Evolutionary conservation across 148 eudicot genomes (phyloP).

Genomic region (Chenopodium berlandieri): DNA sequence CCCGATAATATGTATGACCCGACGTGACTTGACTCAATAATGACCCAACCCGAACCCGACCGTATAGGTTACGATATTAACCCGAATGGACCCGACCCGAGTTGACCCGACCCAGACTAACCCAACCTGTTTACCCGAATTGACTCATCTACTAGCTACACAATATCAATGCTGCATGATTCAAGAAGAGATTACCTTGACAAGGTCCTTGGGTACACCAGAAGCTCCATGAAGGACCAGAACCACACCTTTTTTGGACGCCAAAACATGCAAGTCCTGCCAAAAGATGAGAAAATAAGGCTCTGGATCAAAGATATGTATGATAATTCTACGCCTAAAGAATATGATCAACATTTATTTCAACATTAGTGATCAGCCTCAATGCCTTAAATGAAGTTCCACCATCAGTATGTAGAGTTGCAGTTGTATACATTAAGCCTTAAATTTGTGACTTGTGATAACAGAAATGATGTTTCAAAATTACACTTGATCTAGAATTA

Average conservation of each 20-base stretch:
- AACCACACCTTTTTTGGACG: conserved; percentile 64
- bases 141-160: not conserved
- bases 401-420: not conserved
- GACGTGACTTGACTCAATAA: too few species aligned
- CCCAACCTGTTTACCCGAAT: too few species aligned
- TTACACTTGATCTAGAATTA: not conserved
- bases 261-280: conserved; percentile 66
- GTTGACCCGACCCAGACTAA: too few species aligned
- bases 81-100: too few species aligned
- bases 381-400: not conserved
- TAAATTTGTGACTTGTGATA: not conserved
- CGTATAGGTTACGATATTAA: too few species aligned
- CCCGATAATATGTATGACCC: too few species aligned
- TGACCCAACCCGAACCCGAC: too few species aligned
- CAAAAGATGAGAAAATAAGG: not conserved
- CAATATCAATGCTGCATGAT: not conserved
- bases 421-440: not conserved
- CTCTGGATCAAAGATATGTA: not conserved
- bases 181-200: conserved; percentile 49
- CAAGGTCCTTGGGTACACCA: conserved; percentile 68
- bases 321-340: not conserved
- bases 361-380: not conserved
- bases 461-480: not conserved
- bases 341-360: not conserved
- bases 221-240: conserved; percentile 99